A percentile compares a stretch with the other conserved stretches of the same genome.
These are phyloP conservation scores for Agaricus subrufescens DNA, from an alignment of 768 basidiomycete genomes.

Conservation along the genomic window DNA sequence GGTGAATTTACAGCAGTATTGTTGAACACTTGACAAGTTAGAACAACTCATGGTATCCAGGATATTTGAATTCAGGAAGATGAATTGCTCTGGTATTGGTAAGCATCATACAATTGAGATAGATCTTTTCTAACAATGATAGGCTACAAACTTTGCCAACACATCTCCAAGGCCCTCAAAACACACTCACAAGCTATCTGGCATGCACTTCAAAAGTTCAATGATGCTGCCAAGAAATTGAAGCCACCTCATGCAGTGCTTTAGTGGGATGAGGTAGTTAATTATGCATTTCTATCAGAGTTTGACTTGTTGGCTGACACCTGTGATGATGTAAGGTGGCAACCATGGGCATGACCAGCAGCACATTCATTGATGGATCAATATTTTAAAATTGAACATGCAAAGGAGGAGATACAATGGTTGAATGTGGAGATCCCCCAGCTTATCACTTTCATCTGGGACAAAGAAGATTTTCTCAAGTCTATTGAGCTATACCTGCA, in stretches of 20 bases:
- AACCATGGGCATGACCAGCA: constrained; percentile 15
- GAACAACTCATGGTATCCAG: constrained; percentile 16
- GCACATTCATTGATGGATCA: constrained; percentile 13
- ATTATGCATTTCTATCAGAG: constrained; percentile 19
- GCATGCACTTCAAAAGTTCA: constrained; percentile 14
- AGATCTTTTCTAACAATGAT: neutral
- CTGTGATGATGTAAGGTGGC: constrained; percentile 13
- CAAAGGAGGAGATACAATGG: constrained; percentile 13
- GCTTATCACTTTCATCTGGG: constrained; percentile 11
- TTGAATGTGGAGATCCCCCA: constrained; percentile 15
- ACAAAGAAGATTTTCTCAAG: constrained; percentile 9
- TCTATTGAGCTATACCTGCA: too few relatives aligned
- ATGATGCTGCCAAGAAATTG: neutral
- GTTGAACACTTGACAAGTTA: constrained; percentile 16
- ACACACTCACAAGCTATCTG: constrained; percentile 18
- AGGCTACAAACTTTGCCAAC: constrained; percentile 24
- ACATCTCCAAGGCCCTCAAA: constrained; percentile 20
- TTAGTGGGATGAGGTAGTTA: constrained; percentile 21
- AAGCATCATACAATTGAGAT: neutral
- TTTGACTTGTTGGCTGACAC: constrained; percentile 18
- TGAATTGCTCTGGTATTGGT: constrained; percentile 24
- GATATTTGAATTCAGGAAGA: constrained; percentile 22
- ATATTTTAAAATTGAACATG: constrained; percentile 15
- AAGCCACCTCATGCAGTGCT: constrained; percentile 13
- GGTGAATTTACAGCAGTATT: constrained; percentile 1